These are phyloP conservation scores for Boeremia exigua DNA, from an alignment of 2,329 filamentous ascomycete genomes.

Conservation along the genomic window DNA sequence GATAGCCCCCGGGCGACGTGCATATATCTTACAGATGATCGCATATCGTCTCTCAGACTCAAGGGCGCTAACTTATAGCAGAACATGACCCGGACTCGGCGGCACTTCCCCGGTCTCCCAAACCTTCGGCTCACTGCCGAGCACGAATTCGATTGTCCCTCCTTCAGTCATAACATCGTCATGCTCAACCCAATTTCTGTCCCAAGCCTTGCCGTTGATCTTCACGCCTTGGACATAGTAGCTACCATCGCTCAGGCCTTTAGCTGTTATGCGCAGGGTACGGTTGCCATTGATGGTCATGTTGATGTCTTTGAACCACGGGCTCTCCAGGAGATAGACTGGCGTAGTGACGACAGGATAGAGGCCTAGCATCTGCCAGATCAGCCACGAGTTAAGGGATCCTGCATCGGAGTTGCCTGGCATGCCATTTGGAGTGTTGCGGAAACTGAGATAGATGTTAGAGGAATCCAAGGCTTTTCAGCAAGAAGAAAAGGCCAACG, in stretches of 20 bases:
- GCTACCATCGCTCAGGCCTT: slow-evolving; percentile 56
- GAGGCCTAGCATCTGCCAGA: slow-evolving; percentile 56
- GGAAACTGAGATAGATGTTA: slow-evolving; percentile 17
- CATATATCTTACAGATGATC: too few relatives aligned
- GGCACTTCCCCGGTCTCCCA: slow-evolving; percentile 61
- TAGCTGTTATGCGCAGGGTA: slow-evolving; percentile 60
- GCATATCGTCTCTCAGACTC: too few relatives aligned
- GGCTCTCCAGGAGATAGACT: slow-evolving; percentile 65
- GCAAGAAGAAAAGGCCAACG: not conserved
- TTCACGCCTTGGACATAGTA: slow-evolving; percentile 68
- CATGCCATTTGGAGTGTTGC: slow-evolving; percentile 41
- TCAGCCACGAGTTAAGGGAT: slow-evolving; percentile 56
- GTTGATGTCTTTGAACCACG: slow-evolving; percentile 56
- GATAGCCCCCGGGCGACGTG: too few relatives aligned
- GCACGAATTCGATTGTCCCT: slow-evolving; percentile 57
- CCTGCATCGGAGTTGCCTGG: slow-evolving; percentile 54
- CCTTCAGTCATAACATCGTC: slow-evolving; percentile 62
- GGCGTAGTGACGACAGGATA: slow-evolving; percentile 68
- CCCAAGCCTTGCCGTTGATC: slow-evolving; percentile 68
- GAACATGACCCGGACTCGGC: slow-evolving; percentile 54
- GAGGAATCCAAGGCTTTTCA: not conserved
- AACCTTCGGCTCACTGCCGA: slow-evolving; percentile 48
- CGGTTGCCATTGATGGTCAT: slow-evolving; percentile 61
- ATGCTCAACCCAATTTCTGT: slow-evolving; percentile 69
- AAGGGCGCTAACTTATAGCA: too few relatives aligned